phyloP scores from a whole-genome alignment of 1,139 yeast genomes.

The Debaryomyces robertsiae region DNA sequence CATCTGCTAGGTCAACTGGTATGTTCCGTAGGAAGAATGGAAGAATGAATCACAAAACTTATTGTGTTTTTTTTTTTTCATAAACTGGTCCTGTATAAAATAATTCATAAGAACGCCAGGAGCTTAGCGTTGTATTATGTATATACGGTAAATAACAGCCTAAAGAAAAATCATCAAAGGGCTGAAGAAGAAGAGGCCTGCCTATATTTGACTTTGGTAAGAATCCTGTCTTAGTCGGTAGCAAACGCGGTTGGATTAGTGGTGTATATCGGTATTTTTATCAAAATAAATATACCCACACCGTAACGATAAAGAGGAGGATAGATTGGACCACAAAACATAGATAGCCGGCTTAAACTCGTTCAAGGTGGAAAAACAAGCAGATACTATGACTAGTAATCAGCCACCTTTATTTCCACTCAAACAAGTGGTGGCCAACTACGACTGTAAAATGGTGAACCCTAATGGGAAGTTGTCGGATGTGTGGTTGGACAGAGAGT shows the following conservation, averaged over 20 bases:
- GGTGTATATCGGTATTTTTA: too few species aligned
- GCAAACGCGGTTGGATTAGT: too few species aligned
- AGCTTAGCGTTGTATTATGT: conserved; percentile 1
- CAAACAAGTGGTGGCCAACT: conserved; percentile 29
- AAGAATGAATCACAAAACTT: conserved; percentile 7
- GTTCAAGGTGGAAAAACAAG: background rate
- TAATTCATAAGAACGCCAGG: conserved; percentile 3
- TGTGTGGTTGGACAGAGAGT: conserved; percentile 37
- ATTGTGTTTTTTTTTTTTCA: conserved; percentile 6
- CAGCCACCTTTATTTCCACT: conserved; percentile 42
- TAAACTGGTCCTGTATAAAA: conserved; percentile 6
- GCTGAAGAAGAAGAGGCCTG: background rate
- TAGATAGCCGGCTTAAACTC: background rate
- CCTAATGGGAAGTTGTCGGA: conserved; percentile 39
- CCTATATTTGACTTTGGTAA: background rate
- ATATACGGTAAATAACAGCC: conserved; percentile 2
- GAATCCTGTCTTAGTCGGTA: too few species aligned
- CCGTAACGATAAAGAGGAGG: conserved; percentile 3
- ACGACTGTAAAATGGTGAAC: conserved; percentile 36
- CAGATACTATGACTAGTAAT: conserved; percentile 6
- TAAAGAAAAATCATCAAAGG: background rate
- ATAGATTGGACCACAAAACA: background rate
- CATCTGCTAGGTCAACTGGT: background rate
- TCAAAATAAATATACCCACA: conserved; percentile 3
- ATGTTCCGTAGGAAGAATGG: conserved; percentile 1